Base-by-base conservation (phyloP, 495 filamentous ascomycete species). In the Usnea hakonensis region DNA sequence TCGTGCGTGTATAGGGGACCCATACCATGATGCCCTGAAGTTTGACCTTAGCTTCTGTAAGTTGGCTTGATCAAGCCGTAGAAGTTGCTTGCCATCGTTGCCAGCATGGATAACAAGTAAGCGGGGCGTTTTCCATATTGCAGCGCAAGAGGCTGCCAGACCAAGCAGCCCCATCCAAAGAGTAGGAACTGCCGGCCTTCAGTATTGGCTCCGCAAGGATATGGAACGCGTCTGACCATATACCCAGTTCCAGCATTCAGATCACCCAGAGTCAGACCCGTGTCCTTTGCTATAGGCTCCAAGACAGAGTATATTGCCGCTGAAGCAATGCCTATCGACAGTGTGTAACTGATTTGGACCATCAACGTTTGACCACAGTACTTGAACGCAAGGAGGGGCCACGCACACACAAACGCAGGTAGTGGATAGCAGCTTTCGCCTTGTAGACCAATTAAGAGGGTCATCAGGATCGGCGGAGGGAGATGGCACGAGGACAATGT, bases 141-240 rank as follows among this genome's bases (percentile, higher is more conserved):
- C 62, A 87, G 70, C 0, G 85, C 83, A 52, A 87, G 78, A 0
- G 85, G 84, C 70, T 89, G 85, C 86, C 85, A 89, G 68, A 87
- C 83, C 5, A 89, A 68, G 58, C 85, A 76, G 0, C 83, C 83
- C 84, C 82, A 87, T 5, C 84, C 84, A 14, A 83, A 79, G 36
- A 85, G 68, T 59, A 87, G 67, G 61, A 86, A 85, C 65, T 69
- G 28, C 60, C 55, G 17, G 33, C 11, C 38, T 41, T 58, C 32
- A 62, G 43, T 32, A 32, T 33, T 21, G 19, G 13, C 0, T 11
- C 17, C 14, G 23, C 23, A 11, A 44, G 23, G 26, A 6, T 57
- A 3, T 30, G 44, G 44, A 65, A 63, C 2, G 5, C 9, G 5
- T 40, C 65, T 28, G 23, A 65, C 63, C 76, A 87, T 78, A 69